Evolutionary conservation across 2,329 filamentous ascomycete genomes (phyloP).

Genomic region (Curvularia sp.): DNA sequence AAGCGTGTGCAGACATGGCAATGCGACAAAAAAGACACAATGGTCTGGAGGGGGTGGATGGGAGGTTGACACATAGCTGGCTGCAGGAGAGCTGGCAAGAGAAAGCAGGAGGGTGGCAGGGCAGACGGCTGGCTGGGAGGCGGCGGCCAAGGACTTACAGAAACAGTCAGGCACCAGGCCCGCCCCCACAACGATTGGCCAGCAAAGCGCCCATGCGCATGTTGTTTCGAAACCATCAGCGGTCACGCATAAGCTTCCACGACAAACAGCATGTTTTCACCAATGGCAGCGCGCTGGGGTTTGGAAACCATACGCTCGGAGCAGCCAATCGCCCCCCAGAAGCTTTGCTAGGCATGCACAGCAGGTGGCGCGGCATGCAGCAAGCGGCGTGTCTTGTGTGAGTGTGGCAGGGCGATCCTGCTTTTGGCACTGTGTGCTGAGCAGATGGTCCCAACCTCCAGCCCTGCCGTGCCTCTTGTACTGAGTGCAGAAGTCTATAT

Average conservation of each 20-base stretch:
- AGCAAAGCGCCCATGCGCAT: constrained; percentile 20
- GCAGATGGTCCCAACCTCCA: constrained; percentile 22
- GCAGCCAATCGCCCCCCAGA: not conserved
- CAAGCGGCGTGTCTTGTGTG: constrained; percentile 8
- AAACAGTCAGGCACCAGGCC: constrained; percentile 14
- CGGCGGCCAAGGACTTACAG: constrained; percentile 19
- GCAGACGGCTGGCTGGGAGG: constrained; percentile 13
- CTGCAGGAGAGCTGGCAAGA: not conserved
- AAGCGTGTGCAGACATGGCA: constrained; percentile 3
- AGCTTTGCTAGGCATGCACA: constrained; percentile 2
- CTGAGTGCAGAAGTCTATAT: constrained; percentile 17
- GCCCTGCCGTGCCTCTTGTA: constrained; percentile 23
- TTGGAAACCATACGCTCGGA: not conserved
- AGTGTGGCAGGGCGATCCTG: constrained; percentile 4
- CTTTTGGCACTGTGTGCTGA: not conserved
- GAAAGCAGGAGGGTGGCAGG: constrained; percentile 12
- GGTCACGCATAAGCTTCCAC: constrained; percentile 15
- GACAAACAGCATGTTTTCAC: constrained; percentile 23
- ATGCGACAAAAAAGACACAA: not conserved
- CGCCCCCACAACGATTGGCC: constrained; percentile 27
- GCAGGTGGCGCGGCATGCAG: not conserved
- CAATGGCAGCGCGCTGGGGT: constrained; percentile 9
- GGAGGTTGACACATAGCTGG: not conserved
- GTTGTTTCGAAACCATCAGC: constrained; percentile 34
- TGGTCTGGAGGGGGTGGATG: not conserved